Base-by-base conservation (phyloP, 441 rosid genomes). In the Adansonia rubrostipa region DNA sequence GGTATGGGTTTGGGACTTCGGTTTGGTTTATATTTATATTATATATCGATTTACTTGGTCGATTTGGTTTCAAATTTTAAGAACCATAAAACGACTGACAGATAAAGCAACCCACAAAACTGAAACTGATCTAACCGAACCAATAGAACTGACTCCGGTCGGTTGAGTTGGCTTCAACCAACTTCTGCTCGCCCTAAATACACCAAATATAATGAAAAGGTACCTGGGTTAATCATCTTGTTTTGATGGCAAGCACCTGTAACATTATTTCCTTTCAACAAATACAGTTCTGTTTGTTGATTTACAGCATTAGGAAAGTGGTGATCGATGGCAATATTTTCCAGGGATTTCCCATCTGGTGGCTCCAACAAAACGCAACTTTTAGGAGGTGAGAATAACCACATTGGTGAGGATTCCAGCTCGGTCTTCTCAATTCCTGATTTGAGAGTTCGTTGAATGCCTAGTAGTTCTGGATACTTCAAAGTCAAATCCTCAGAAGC, bases 301-400 rank as follows among this genome's bases (percentile, higher is more conserved):
- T 73, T 80, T 74, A 68, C 42, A 69, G 64, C 64, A 72, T 68
- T 33, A 74, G 84, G 82, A 75, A 75, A 68, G 71, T 69, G 64
- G 67, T 62, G 50, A 77, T 73, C 76, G 65, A 36, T 57, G 70
- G 84, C 78, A 64, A 75, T 78, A 68, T 58, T 76, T 68, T 70
- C 72, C n/a, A 10, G 22, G 51, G 82, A 68, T 76, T 86, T 88
- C 79, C 87, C 93, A 74, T 85, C 87, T 2, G 81, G 82, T 62
- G 90, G 97, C 69, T 89, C 91, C 84, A 94, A 75, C 78, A 96
- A 80, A 78, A 86, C 82, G 83, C 95, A 92, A 68, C 93, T 89
- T 82, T 89, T 94, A n/a, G 93, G 97, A 76, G 99, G 97, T 50
- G 99, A 96, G 81, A 92, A 87, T n/a, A 78, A 82, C 99, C 99